A percentile compares a stretch with the other conserved stretches of the same genome.
phyloP scores from a whole-genome alignment of 306 rosid species.

The Malus orientalis region DNA sequence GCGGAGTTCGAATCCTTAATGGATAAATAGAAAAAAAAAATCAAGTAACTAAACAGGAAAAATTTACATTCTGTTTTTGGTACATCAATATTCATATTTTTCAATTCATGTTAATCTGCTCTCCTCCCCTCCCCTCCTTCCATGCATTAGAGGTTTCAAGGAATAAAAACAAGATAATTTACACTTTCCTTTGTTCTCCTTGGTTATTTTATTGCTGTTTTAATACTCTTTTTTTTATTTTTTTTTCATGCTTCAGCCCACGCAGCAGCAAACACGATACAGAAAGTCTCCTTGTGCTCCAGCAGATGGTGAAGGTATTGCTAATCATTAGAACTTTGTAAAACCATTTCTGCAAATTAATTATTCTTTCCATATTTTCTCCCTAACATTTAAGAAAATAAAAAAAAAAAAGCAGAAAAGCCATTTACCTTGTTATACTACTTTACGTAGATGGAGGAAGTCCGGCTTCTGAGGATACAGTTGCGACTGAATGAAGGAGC shows the following conservation, averaged over 20 bases:
- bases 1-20: not conserved
- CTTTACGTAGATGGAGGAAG: conserved; percentile 53
- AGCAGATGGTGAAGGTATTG: conserved; percentile 66
- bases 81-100: not conserved
- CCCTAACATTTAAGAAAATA: not conserved
- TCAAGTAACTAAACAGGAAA: not conserved
- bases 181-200: not conserved
- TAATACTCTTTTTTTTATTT: not conserved
- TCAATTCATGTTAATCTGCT: not conserved
- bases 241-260: conserved; percentile 46
- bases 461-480: conserved; percentile 51
- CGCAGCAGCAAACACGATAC: conserved; percentile 93
- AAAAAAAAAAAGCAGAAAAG: not conserved
- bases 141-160: not conserved
- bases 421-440: conserved; percentile 2
- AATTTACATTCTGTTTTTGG: not conserved
- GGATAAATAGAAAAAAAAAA: not conserved
- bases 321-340: not conserved
- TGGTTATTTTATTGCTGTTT: not conserved
- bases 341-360: not conserved
- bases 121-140: not conserved
- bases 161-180: not conserved
- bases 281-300: conserved; percentile 92
- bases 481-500: conserved; percentile 48
- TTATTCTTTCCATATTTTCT: not conserved